Evolutionary conservation across 140 eudicot species (phyloP).

Genomic region (Cichorium intybus): DNA sequence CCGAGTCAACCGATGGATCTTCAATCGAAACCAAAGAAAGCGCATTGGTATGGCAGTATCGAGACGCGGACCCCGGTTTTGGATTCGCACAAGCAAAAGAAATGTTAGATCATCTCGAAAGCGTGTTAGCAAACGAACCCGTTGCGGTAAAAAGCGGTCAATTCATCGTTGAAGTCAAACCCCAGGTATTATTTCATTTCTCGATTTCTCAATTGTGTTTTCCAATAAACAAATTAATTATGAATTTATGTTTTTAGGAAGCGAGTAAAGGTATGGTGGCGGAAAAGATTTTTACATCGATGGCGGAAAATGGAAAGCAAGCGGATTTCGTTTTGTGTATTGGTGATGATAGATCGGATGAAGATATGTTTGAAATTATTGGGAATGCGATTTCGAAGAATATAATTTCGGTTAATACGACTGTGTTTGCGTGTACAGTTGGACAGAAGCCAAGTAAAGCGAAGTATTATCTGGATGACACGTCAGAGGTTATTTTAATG

Average conservation of each 20-base stretch:
- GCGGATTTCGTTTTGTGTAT: constrained; percentile 81
- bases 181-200: constrained; percentile 47
- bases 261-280: constrained; percentile 80
- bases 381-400: constrained; percentile 56
- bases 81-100: constrained; percentile 90
- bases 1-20: constrained; percentile 86
- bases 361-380: constrained; percentile 78
- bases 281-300: constrained; percentile 65
- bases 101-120: constrained; percentile 81
- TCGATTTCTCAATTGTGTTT: neutral
- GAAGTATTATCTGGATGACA: constrained; percentile 66
- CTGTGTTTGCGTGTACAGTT: constrained; percentile 79
- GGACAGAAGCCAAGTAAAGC: constrained; percentile 93
- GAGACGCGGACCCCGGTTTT: constrained; percentile 84
- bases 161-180: constrained; percentile 86
- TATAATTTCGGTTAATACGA: constrained; percentile 52
- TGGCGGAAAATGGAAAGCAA: constrained; percentile 51
- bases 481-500: constrained; percentile 58
- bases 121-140: constrained; percentile 85
- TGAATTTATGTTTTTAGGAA: constrained; percentile 43
- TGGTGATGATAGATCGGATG: constrained; percentile 84
- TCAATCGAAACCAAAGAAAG: constrained; percentile 74
- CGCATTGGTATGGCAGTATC: constrained; percentile 84
- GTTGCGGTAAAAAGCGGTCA: constrained; percentile 90
- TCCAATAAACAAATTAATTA: too few relatives aligned